Conservation (phyloP, 805 yeast species). For the Candida ponderosae region DNA sequence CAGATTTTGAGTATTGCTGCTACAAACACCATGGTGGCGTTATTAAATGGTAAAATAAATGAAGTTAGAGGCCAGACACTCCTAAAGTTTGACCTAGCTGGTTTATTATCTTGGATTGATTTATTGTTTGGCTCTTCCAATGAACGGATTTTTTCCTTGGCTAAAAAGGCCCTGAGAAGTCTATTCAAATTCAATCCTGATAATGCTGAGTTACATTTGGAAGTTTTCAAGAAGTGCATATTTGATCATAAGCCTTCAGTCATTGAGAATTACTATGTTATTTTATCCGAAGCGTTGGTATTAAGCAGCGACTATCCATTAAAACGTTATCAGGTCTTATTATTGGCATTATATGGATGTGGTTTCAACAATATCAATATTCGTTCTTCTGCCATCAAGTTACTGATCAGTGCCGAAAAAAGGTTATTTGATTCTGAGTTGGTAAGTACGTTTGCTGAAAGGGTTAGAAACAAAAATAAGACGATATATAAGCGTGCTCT, state of each 20-base stretch:
- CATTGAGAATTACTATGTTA: conserved; percentile 61
- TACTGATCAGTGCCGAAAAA: conserved; percentile 62
- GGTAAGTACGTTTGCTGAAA: conserved; percentile 54
- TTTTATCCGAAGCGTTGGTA: conserved; percentile 58
- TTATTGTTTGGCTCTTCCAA: conserved; percentile 54
- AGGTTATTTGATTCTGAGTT: conserved; percentile 46
- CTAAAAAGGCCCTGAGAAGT: conserved; percentile 63
- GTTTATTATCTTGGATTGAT: conserved; percentile 75
- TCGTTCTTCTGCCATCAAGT: conserved; percentile 62
- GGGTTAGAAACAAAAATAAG: conserved; percentile 66
- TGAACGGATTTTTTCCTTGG: conserved; percentile 52
- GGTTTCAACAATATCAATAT: conserved; percentile 67
- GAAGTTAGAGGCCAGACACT: conserved; percentile 39
- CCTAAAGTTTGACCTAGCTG: conserved; percentile 63
- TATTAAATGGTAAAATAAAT: conserved; percentile 69
- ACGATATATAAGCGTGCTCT: conserved; percentile 85
- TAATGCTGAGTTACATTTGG: conserved; percentile 40
- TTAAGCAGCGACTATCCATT: conserved; percentile 39
- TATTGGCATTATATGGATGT: conserved; percentile 69
- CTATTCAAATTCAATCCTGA: conserved; percentile 54
- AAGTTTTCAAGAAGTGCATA: conserved; percentile 69
- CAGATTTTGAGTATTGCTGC: conserved; percentile 63
- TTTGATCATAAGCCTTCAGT: conserved; percentile 43
- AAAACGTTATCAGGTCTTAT: conserved; percentile 58
- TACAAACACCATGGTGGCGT: conserved; percentile 74